Evolutionary conservation across 2,329 filamentous ascomycete species (phyloP).

Genomic region (Claviceps humidiphila): DNA sequence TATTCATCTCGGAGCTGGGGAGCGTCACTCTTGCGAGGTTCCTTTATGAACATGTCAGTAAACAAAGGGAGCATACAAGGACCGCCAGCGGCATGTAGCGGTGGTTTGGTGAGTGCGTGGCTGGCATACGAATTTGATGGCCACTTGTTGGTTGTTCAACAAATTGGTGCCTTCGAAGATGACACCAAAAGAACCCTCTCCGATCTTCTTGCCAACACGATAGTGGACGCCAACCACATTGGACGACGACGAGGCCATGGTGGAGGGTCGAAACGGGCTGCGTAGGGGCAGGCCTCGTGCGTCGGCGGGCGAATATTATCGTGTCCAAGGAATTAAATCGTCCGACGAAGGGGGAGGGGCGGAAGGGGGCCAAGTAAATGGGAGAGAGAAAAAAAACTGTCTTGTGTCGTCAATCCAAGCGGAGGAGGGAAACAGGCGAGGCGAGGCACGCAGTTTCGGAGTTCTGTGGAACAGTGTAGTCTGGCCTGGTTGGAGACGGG

Average conservation of each 20-base stretch:
- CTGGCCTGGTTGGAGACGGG: neutral
- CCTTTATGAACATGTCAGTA: constrained; percentile 34
- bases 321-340: constrained; percentile 1
- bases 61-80: neutral
- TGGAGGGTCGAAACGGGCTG: constrained; percentile 12
- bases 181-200: constrained; percentile 95
- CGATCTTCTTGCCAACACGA: constrained; percentile 97
- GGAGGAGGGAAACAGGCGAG: constrained; percentile 4
- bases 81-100: neutral
- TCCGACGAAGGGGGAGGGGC: neutral
- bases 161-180: constrained; percentile 98
- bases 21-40: constrained; percentile 97
- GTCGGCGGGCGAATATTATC: constrained; percentile 3
- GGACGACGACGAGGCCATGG: constrained; percentile 78
- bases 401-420: constrained; percentile 6
- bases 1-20: constrained; percentile 97
- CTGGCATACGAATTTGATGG: constrained; percentile 89
- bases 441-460: constrained; percentile 4
- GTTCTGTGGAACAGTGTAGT: constrained; percentile 8
- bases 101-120: neutral
- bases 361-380: neutral
- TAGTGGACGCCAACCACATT: constrained; percentile 99
- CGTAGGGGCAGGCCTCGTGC: constrained; percentile 4
- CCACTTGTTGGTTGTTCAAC: constrained; percentile 97
- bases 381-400: neutral